Evolutionary conservation across 2,329 filamentous ascomycete species (phyloP).

Genomic region (Orbilia ellipsospora): DNA sequence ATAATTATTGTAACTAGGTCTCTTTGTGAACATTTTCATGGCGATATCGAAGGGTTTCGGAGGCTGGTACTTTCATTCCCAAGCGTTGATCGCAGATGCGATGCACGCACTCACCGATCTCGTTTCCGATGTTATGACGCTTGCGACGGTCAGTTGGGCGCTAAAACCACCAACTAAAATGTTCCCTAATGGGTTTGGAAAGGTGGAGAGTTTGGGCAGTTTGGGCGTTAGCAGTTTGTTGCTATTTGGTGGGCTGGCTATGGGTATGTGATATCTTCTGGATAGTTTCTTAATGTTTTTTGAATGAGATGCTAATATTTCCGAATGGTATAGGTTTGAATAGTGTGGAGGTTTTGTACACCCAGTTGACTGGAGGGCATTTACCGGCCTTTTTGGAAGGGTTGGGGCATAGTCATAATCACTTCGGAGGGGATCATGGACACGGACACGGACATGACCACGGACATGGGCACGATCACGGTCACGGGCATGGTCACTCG

Average conservation of each 20-base stretch:
- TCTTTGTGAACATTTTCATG: constrained; percentile 92
- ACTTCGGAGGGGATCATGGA: constrained; percentile 65
- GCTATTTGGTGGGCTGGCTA: constrained; percentile 87
- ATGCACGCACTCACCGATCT: constrained; percentile 96
- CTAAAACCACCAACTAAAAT: constrained; percentile 82
- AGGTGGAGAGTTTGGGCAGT: constrained; percentile 95
- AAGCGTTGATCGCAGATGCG: constrained; percentile 87
- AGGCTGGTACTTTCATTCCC: constrained; percentile 93
- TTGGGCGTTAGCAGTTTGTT: constrained; percentile 92
- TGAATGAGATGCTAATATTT: not conserved
- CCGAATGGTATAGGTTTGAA: constrained; percentile 21
- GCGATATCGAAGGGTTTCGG: constrained; percentile 91
- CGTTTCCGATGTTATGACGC: constrained; percentile 91
- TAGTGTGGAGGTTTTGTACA: constrained; percentile 67
- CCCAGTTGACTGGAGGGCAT: constrained; percentile 77
- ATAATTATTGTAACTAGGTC: constrained; percentile 64
- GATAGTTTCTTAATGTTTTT: not conserved
- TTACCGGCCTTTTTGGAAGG: constrained; percentile 67
- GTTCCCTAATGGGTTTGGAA: constrained; percentile 93
- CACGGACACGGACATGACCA: constrained; percentile 69
- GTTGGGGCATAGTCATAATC: constrained; percentile 60
- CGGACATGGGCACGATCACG: constrained; percentile 71
- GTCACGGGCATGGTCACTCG: constrained; percentile 74
- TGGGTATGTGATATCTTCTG: constrained; percentile 64
- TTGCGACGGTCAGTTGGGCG: constrained; percentile 94